A percentile compares a stretch with the other conserved stretches of the same genome.
Conservation (phyloP, 1,284 basidiomycete genomes). For the Butyriboletus regius region DNA sequence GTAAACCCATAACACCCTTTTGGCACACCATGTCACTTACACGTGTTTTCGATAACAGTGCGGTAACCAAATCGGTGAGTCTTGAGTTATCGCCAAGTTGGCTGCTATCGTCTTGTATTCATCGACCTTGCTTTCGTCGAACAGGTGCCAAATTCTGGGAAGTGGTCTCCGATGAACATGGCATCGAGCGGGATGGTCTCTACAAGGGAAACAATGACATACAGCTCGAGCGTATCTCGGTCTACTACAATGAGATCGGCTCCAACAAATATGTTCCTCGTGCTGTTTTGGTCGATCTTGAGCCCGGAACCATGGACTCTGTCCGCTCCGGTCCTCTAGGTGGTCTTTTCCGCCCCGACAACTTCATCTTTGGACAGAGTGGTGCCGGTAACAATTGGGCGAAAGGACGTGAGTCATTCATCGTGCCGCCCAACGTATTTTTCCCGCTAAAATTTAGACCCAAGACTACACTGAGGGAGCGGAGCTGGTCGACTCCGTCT, state of each 20-base stretch:
- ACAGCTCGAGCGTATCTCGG: conserved; percentile 94
- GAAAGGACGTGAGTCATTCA: conserved; percentile 70
- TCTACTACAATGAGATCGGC: conserved; percentile 90
- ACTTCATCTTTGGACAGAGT: conserved; percentile 83
- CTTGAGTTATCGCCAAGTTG: conserved; percentile 14
- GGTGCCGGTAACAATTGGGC: conserved; percentile 97
- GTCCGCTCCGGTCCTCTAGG: conserved; percentile 81
- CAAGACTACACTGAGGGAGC: conserved; percentile 89
- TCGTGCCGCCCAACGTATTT: not conserved
- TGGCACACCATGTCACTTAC: conserved; percentile 5
- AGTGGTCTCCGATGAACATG: conserved; percentile 95
- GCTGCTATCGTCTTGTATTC: conserved; percentile 1
- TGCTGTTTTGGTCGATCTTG: conserved; percentile 88
- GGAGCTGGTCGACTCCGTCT: conserved; percentile 88
- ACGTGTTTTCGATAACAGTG: conserved; percentile 50
- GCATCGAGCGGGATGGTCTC: conserved; percentile 83
- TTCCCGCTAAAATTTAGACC: not conserved
- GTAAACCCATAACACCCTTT: conserved; percentile 37
- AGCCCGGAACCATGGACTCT: conserved; percentile 96
- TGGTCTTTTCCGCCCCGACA: conserved; percentile 88
- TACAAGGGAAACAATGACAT: conserved; percentile 93
- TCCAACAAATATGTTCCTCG: conserved; percentile 94
- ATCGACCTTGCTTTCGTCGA: conserved; percentile 10
- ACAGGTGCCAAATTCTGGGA: conserved; percentile 97
- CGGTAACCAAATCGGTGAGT: conserved; percentile 91